Evolutionary conservation across 768 basidiomycete genomes (phyloP).

Genomic region (Boletus subcaerulescens): DNA sequence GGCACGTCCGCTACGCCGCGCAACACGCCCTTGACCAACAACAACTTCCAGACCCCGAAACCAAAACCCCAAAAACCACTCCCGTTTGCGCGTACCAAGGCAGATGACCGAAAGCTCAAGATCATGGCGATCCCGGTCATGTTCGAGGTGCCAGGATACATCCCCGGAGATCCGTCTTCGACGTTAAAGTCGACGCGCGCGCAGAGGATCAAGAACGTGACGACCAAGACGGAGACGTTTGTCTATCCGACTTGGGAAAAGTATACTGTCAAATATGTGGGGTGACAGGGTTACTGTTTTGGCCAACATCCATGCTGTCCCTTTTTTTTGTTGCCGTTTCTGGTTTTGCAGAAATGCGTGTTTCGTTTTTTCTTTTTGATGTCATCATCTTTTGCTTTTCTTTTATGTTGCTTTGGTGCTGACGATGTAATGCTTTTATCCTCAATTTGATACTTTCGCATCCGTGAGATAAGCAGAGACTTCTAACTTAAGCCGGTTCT

Average conservation of each 20-base stretch:
- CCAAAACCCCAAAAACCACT: constrained; percentile 44
- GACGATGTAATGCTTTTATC: no score
- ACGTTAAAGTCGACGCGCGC: constrained; percentile 29
- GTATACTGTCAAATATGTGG: constrained; percentile 48
- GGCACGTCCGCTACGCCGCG: constrained; percentile 15
- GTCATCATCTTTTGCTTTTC: no score
- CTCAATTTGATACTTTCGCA: no score
- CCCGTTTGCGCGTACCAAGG: constrained; percentile 50
- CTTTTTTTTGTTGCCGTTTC: not conserved
- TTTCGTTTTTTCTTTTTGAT: no score
- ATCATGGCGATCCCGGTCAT: constrained; percentile 46
- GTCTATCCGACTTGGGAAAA: constrained; percentile 65
- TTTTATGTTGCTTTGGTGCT: no score
- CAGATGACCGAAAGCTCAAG: constrained; percentile 54
- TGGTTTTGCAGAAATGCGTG: no score
- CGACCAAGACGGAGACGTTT: constrained; percentile 42
- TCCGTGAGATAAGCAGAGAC: no score
- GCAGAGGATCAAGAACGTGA: constrained; percentile 27
- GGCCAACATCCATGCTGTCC: not conserved
- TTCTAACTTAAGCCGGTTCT: no score
- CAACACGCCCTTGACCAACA: constrained; percentile 14
- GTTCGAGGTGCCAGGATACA: constrained; percentile 33
- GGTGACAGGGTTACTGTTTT: constrained; percentile 1
- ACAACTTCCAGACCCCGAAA: constrained; percentile 38
- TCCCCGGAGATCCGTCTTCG: constrained; percentile 18